Evolutionary conservation across 768 basidiomycete species (phyloP), one percentile per base, ranked within the genome.

Genomic region (Suillus luteus): DNA sequence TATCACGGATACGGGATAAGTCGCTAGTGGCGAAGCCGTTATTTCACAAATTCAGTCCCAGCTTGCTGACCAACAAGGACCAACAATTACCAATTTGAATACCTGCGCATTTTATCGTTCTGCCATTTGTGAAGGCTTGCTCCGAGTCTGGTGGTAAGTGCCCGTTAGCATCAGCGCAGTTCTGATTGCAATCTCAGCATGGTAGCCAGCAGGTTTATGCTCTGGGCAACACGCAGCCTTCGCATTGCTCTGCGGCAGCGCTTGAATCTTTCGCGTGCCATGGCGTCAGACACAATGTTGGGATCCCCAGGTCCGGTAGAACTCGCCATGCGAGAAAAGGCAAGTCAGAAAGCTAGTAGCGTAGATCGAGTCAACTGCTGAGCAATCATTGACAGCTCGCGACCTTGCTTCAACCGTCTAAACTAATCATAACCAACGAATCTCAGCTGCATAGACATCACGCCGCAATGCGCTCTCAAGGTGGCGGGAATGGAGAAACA

Each of bases 371-470:
- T 64, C 68, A 60, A 64, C 68, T 59, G 51, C 65, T 67, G 61
- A 74, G 41, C 57, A 58, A 58, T 58, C 24, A 58, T 58, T 66
- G 65, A 65, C 72, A 94, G 93, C 78, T 95, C 68, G 85, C 80
- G 61, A 73, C 77, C 51, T 78, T 85, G 58, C 80, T 95, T 61
- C 78, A 81, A 68, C 92, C 93, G 22, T 75, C 82, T 61, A 80
- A 81, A 69, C 80, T 95, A 71, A 80, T 72, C 61, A 88, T 95
- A 72, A 82, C 82, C 41, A 95, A 95, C 76, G 90, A 95, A 70
- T 94, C 93, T 60, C 88, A 86, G 85, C 82, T 91, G 78, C 93
- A 95, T 76, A 85, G 90, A 71, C 90, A 94, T 79, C 93, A 95
- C 77, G 83, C 83, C 62, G 81, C 93, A 55, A 95, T 95, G 93